Evolutionary conservation across 306 rosid genomes (phyloP).

Genomic region (Elaeagnus macrophylla): DNA sequence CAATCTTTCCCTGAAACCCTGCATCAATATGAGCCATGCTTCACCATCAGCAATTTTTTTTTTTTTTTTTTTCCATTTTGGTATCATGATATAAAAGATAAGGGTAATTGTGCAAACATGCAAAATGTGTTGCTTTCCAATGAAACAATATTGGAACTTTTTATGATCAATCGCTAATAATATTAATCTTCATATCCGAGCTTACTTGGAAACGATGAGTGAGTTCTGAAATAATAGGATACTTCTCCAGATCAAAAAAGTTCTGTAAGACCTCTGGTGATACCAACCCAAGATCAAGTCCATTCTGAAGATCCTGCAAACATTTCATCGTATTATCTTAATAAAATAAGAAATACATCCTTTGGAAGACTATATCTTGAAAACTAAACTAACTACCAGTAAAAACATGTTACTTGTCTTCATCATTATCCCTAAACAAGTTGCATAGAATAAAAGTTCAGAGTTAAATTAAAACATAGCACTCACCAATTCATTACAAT

Average conservation of each 20-base stretch:
- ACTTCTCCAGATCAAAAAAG: slow-evolving; percentile 86
- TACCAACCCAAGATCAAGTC: slow-evolving; percentile 92
- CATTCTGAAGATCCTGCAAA: slow-evolving; percentile 90
- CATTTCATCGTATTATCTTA: slow-evolving; percentile 10
- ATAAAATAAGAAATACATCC: slow-evolving; percentile 6
- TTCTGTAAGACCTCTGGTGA: slow-evolving; percentile 87
- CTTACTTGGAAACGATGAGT: slow-evolving; percentile 85
- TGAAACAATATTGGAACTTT: slow-evolving; percentile 8
- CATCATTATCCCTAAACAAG: too few species aligned
- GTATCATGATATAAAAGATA: neutral
- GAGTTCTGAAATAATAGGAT: slow-evolving; percentile 82
- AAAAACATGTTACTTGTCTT: too few species aligned
- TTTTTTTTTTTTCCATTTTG: too few species aligned
- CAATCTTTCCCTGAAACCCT: slow-evolving; percentile 99
- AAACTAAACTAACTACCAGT: too few species aligned
- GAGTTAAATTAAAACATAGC: too few species aligned
- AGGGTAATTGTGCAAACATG: neutral
- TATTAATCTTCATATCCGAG: slow-evolving; percentile 9
- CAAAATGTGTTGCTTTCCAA: neutral
- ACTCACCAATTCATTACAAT: too few species aligned
- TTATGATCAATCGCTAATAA: slow-evolving; percentile 13
- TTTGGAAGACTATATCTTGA: too few species aligned
- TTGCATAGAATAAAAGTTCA: too few species aligned
- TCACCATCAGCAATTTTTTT: neutral
- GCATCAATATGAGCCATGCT: slow-evolving; percentile 28